Percentiles rank a stretch among this genome's conserved stretches.
Conservation (phyloP, 2,329 filamentous ascomycete genomes). For the Ophiostoma perfectum region DNA sequence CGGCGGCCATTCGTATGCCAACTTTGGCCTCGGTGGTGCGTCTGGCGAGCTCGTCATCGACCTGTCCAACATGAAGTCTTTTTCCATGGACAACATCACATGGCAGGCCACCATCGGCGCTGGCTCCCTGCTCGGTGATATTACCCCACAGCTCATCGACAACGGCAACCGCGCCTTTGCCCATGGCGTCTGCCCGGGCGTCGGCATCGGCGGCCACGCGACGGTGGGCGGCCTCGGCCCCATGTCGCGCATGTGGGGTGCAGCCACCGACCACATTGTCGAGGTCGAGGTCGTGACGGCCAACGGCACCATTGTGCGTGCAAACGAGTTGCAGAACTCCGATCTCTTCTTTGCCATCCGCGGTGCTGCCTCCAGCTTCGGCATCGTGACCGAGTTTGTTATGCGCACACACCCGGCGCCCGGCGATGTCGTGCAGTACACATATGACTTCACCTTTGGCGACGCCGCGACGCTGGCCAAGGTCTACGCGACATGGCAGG, state of each 20-base stretch:
- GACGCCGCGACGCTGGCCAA: constrained; percentile 44
- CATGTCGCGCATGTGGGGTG: constrained; percentile 56
- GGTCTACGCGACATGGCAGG: constrained; percentile 54
- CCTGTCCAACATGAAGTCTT: constrained; percentile 47
- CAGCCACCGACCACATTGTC: constrained; percentile 49
- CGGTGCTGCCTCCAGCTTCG: constrained; percentile 53
- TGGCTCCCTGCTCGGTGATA: constrained; percentile 47
- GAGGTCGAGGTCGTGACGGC: constrained; percentile 53
- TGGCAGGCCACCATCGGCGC: constrained; percentile 53
- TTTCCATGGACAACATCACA: constrained; percentile 47
- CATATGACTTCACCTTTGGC: constrained; percentile 49
- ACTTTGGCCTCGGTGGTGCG: constrained; percentile 43
- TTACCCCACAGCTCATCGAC: constrained; percentile 46
- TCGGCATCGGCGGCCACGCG: constrained; percentile 55
- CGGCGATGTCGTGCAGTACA: constrained; percentile 52
- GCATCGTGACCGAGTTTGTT: constrained; percentile 53
- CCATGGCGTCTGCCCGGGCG: constrained; percentile 55
- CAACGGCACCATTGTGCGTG: constrained; percentile 46
- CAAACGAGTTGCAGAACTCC: constrained; percentile 43
- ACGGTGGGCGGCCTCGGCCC: constrained; percentile 52
- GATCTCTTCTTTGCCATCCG: constrained; percentile 53
- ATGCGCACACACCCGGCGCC: constrained; percentile 53
- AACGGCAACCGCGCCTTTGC: constrained; percentile 53
- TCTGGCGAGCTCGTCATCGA: constrained; percentile 54
- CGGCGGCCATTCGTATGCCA: constrained; percentile 59